Percentiles rank a stretch among this genome's conserved stretches.
Conservation (phyloP, 83 land plant species). For the Thuja plicata region DNA sequence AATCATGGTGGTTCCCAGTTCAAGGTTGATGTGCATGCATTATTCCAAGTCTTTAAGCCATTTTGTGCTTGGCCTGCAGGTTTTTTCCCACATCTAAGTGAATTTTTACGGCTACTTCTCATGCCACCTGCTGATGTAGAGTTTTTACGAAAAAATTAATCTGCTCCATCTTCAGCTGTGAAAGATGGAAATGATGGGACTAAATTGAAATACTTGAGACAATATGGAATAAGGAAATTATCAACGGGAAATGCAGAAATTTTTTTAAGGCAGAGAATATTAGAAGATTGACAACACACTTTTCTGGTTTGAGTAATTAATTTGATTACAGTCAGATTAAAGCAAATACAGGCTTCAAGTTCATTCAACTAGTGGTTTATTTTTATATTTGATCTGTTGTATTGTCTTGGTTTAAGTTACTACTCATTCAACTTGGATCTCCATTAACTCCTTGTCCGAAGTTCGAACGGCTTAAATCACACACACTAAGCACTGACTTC, state of each 20-base stretch:
- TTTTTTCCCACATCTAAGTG: slow-evolving; percentile 70
- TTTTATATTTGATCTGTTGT: no score
- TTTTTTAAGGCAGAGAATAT: slow-evolving; percentile 44
- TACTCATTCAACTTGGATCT: no score
- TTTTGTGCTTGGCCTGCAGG: slow-evolving; percentile 96
- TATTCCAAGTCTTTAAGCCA: slow-evolving; percentile 72
- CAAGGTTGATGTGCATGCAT: slow-evolving; percentile 52
- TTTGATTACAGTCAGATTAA: not conserved
- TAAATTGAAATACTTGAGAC: slow-evolving; percentile 49
- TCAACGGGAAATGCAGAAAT: slow-evolving; percentile 49
- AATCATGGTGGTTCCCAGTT: slow-evolving; percentile 67
- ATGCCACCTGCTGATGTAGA: slow-evolving; percentile 38
- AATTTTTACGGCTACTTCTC: slow-evolving; percentile 60
- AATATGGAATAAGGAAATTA: slow-evolving; percentile 53
- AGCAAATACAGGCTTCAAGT: not conserved
- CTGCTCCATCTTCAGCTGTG: slow-evolving; percentile 12
- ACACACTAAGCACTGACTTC: no score
- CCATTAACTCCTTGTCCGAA: no score
- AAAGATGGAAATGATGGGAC: slow-evolving; percentile 23
- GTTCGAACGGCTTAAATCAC: no score
- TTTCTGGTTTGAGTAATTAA: not conserved
- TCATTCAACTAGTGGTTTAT: not conserved
- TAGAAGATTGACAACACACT: not conserved
- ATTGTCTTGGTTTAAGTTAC: no score
- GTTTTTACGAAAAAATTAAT: slow-evolving; percentile 4